Evolutionary conservation across 768 basidiomycete genomes (phyloP), one percentile per base, ranked within the genome.

Genomic region (Hirschioporus abietinus): DNA sequence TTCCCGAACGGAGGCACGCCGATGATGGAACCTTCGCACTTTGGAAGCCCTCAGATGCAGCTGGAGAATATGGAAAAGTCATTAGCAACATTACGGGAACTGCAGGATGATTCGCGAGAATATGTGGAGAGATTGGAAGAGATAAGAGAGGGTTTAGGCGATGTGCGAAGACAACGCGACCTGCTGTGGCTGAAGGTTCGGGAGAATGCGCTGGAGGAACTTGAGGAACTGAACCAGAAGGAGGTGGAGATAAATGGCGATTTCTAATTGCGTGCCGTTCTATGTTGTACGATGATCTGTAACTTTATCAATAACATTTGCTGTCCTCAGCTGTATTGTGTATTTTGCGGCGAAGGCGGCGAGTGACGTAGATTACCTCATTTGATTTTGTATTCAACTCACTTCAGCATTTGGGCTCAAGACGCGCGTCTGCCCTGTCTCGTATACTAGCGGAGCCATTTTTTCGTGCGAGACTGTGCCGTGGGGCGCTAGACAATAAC

Each of bases 101-200:
- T 95, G 24, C 89, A 92, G 70, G 93, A 95, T 72, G 93, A 95
- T 71, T 90, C 90, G 6, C 81, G 92, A 60, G 93, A 95, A 75
- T 95, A 95, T 72, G 87, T 90, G 6, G 93, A 94, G 72, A 84
- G 93, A 27, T 76, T 95, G 65, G 86, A 91, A 71, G 93, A 95
- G 74, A 91, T 95, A 65, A 78, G 93, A 64, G 92, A 95, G 70
- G 86, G 87, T 1, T 75, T 95, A 65, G 93, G 93, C 6, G 88
- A 91, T 70, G 84, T 90, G 34, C 80, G 87, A 65, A 83, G 84
- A 1, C 91, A 93, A 73, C 81, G 92, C 65, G 83, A 89, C 72
- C 80, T 82, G 10, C 82, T 95, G 23, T 95, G 93, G 93, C 83
- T 87, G 66, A 76, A 88, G 74, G 88, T 93, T 64, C 84, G 93